These are phyloP conservation scores for Dendrobium catenatum DNA, from an alignment of 106 monocot genomes.

Conservation along the genomic window DNA sequence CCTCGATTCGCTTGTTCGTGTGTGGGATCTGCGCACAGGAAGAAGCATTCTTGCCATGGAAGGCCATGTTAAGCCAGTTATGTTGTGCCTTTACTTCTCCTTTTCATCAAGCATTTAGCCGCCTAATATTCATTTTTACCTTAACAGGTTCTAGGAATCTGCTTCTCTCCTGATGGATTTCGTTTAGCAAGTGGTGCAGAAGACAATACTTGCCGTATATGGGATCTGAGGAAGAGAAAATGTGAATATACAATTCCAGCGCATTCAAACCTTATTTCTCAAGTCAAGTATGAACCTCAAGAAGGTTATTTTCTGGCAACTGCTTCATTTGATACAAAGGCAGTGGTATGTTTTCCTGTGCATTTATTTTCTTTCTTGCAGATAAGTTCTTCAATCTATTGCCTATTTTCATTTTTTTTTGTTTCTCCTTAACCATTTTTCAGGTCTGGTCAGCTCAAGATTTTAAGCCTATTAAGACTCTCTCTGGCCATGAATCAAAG, in stretches of 20 bases:
- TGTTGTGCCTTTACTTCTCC: neutral
- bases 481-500: conserved; percentile 85
- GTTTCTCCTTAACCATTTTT: neutral
- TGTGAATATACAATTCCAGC: conserved; percentile 82
- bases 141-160: conserved; percentile 65
- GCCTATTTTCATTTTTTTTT: neutral
- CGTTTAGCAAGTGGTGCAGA: conserved; percentile 83
- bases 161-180: conserved; percentile 93
- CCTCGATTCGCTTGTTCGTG: conserved; percentile 84
- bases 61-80: conserved; percentile 92
- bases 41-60: conserved; percentile 82
- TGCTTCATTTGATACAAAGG: conserved; percentile 88
- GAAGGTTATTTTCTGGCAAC: conserved; percentile 91
- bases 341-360: conserved; percentile 40
- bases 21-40: conserved; percentile 93
- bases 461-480: conserved; percentile 82
- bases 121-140: neutral
- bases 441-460: conserved; percentile 92
- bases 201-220: conserved; percentile 85
- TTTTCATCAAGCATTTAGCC: no score
- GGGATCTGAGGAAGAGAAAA: conserved; percentile 93
- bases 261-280: conserved; percentile 84
- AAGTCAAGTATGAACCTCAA: conserved; percentile 93
- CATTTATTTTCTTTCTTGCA: neutral
- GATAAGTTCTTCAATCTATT: neutral